Conservation (phyloP, 768 basidiomycete species). For the Lactarius psammicola region DNA sequence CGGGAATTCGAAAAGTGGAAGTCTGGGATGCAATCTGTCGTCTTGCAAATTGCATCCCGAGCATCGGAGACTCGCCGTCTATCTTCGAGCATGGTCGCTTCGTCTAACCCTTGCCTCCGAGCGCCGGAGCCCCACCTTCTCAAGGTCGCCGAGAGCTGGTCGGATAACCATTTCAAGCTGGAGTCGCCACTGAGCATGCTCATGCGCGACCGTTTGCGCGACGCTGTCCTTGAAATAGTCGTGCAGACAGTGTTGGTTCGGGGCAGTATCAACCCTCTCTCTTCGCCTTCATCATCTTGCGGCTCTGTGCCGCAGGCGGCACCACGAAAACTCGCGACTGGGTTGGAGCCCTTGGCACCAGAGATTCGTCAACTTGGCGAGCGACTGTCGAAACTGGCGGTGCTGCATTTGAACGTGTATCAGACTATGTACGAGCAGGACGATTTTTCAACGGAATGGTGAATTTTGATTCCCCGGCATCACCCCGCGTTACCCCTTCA, state of each 20-base stretch:
- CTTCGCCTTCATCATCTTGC: not conserved
- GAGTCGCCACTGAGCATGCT: slow-evolving; percentile 59
- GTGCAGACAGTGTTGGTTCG: slow-evolving; percentile 48
- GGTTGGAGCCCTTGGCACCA: slow-evolving; percentile 68
- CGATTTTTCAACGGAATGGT: slow-evolving; percentile 41
- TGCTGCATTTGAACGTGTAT: slow-evolving; percentile 75
- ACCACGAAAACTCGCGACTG: slow-evolving; percentile 34
- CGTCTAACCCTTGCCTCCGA: slow-evolving; percentile 12
- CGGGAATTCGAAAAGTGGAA: slow-evolving; percentile 52
- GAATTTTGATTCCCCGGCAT: slow-evolving; percentile 13
- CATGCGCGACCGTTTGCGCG: slow-evolving; percentile 60
- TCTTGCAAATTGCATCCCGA: slow-evolving; percentile 72
- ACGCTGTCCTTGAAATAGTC: slow-evolving; percentile 61
- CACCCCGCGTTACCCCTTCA: slow-evolving; percentile 21
- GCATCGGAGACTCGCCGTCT: slow-evolving; percentile 48
- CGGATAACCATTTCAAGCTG: slow-evolving; percentile 60
- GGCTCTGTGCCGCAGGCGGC: slow-evolving; percentile 33
- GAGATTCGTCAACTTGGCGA: slow-evolving; percentile 70
- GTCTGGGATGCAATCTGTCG: slow-evolving; percentile 38
- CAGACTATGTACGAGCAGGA: slow-evolving; percentile 73
- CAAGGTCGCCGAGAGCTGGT: slow-evolving; percentile 67
- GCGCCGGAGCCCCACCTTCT: slow-evolving; percentile 46
- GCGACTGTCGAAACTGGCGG: slow-evolving; percentile 67
- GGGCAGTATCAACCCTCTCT: slow-evolving; percentile 34
- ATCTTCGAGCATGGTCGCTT: not conserved